These are phyloP conservation scores for Aphanomyces stellatus DNA, from an alignment of 352 stramenopile species.

Conservation along the genomic window DNA sequence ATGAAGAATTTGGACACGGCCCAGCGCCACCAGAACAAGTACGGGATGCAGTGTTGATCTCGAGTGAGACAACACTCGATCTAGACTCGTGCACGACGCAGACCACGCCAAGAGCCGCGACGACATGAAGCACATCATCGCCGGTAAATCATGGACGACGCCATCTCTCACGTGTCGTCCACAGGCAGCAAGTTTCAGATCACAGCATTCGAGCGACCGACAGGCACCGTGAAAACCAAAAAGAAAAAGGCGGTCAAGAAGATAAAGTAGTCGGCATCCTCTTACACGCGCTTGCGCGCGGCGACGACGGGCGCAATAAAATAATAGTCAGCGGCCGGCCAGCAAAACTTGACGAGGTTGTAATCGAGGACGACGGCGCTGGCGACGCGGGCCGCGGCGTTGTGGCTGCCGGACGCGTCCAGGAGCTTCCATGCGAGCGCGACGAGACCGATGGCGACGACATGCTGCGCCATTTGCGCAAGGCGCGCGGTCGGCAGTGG, in stretches of 20 bases:
- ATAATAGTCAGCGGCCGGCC: neutral
- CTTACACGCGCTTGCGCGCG: too few species aligned
- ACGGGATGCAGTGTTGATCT: neutral
- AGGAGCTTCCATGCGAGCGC: neutral
- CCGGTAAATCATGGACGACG: neutral
- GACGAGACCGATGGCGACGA: neutral
- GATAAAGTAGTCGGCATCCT: too few species aligned
- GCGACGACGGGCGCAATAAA: too few species aligned
- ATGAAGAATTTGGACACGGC: slow-evolving; percentile 8
- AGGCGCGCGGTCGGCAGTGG: neutral
- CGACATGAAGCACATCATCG: slow-evolving; percentile 17
- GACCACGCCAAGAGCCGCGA: neutral
- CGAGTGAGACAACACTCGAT: neutral
- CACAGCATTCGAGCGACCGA: neutral
- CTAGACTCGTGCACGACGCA: slow-evolving; percentile 1
- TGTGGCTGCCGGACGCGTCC: neutral
- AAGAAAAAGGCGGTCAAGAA: slow-evolving; percentile 3
- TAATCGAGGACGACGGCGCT: neutral
- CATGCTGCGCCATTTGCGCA: neutral
- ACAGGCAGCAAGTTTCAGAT: slow-evolving; percentile 20
- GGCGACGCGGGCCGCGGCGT: neutral
- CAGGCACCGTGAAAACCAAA: neutral
- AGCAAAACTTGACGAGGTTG: slow-evolving; percentile 19
- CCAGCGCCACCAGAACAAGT: slow-evolving; percentile 6
- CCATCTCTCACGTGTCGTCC: neutral